Evolutionary conservation across 1,284 basidiomycete genomes (phyloP).

Genomic region (Pseudozyma tsukubaensis): DNA sequence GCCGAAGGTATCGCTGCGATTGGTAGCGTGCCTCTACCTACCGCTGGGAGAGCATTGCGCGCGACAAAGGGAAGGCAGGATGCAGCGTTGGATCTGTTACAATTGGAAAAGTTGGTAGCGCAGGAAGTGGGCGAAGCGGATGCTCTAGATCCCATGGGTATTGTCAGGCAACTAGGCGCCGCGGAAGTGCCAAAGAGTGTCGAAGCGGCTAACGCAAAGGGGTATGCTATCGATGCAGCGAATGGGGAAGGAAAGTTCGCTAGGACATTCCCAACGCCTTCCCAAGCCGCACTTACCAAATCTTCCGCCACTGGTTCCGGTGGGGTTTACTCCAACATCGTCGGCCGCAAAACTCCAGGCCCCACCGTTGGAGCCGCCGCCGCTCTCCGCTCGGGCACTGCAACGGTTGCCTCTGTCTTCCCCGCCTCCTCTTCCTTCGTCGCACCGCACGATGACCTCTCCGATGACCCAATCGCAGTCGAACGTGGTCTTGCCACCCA

Average conservation of each 20-base stretch:
- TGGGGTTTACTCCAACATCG: constrained; percentile 31
- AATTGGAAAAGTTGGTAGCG: constrained; percentile 52
- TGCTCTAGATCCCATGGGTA: constrained; percentile 57
- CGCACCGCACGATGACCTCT: constrained; percentile 5
- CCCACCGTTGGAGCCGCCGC: constrained; percentile 31
- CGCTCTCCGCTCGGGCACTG: constrained; percentile 34
- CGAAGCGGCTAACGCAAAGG: constrained; percentile 18
- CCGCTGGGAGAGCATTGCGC: constrained; percentile 44
- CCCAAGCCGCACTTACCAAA: constrained; percentile 25
- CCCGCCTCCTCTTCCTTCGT: constrained; percentile 51
- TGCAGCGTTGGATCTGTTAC: constrained; percentile 61
- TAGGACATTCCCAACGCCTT: constrained; percentile 34
- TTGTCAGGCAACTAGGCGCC: constrained; percentile 21
- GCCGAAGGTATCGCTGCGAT: constrained; percentile 46
- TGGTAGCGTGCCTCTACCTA: constrained; percentile 10
- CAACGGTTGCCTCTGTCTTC: constrained; percentile 37
- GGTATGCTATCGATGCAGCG: constrained; percentile 29
- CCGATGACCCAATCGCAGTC: constrained; percentile 26
- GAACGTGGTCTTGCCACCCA: constrained; percentile 30
- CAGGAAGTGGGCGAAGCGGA: constrained; percentile 49
- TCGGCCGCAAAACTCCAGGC: constrained; percentile 31
- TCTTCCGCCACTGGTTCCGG: constrained; percentile 1
- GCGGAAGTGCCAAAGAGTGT: constrained; percentile 31
- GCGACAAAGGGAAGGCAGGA: constrained; percentile 63
- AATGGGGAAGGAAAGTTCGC: constrained; percentile 25